Conservation (phyloP, 2,329 filamentous ascomycete species). For the Coniochaeta sp. region DNA sequence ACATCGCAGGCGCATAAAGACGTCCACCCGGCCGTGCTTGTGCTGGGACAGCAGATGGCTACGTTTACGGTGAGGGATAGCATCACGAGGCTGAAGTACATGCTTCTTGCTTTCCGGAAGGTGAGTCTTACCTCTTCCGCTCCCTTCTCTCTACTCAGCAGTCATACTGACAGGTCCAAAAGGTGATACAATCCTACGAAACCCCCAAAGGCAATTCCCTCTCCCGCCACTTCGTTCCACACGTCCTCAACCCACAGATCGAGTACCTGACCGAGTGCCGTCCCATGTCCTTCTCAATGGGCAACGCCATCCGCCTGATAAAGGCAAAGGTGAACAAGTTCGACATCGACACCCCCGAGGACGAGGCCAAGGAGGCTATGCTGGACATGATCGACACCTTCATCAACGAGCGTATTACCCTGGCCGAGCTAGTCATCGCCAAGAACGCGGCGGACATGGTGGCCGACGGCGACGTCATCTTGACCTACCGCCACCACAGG, state of each 20-base stretch:
- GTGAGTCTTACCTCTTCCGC: conserved; percentile 33
- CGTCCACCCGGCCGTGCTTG: conserved; percentile 80
- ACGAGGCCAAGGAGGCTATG: conserved; percentile 72
- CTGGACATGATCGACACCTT: conserved; percentile 80
- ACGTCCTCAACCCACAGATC: conserved; percentile 90
- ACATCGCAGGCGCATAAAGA: conserved; percentile 59
- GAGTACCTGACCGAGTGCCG: conserved; percentile 89
- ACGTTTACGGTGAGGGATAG: conserved; percentile 85
- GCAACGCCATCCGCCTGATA: conserved; percentile 90
- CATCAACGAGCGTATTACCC: conserved; percentile 81
- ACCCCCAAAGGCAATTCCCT: conserved; percentile 81
- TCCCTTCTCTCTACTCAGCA: not conserved
- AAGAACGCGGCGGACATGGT: conserved; percentile 70
- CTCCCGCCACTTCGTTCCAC: conserved; percentile 82
- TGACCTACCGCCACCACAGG: conserved; percentile 81
- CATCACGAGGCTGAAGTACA: conserved; percentile 80
- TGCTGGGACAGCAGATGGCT: conserved; percentile 83
- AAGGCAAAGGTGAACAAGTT: conserved; percentile 90
- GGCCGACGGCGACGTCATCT: conserved; percentile 68
- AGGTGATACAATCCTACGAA: conserved; percentile 90
- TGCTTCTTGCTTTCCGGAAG: conserved; percentile 81
- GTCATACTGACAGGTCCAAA: conserved; percentile 4
- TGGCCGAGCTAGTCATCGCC: conserved; percentile 81
- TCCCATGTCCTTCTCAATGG: conserved; percentile 95
- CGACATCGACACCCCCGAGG: conserved; percentile 77